Evolutionary conservation across 2,329 filamentous ascomycete genomes (phyloP), one percentile per base, ranked within the genome.

Genomic region (Cercospora citrullina): DNA sequence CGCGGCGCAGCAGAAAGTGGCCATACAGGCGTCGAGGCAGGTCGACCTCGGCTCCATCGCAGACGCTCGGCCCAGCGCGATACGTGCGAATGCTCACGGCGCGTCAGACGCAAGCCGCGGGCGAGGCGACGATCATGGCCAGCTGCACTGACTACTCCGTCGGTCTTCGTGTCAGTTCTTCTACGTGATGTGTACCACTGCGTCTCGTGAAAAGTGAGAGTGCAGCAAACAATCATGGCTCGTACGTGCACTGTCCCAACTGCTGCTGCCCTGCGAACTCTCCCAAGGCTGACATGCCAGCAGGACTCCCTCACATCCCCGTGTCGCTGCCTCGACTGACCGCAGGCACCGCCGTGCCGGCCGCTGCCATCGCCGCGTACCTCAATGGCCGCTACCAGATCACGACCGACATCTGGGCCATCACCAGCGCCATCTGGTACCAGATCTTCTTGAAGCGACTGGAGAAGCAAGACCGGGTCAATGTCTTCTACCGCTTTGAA

Each of bases 401-500:
- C 55, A 88, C 83, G 77, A 89, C 91, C 76, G 93, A 96, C 78
- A 74, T 94, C n/a, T 83, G 81, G 36, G 84, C 33, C 59, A 70
- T 77, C 26, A 64, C 60, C 28, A 66, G 64, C 73, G 85, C 85
- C 31, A 77, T 92, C 67, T 94, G 88, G 75, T 79, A 87, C 61
- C 75, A 57, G 72, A 59, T 72, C 9, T 68, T 69, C 28, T 66
- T 74, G 60, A 66, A 60, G 39, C 69, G 63, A 8, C 68, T 75
- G 39, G 77, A 78, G 62, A 75, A 75, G 63, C 81, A 80, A 23
- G 90, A 91, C 74, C 85, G 85, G 31, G 77, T 91, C 66, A 95
- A 89, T 75, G 78, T 87, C 42, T 96, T 95, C 80, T 96, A 96
- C 79, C 75, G 82, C 12, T 84, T 96, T 66, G 93, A 97, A 78